phyloP scores from a whole-genome alignment of 208 protist species.

The Entamoeba invadens region DNA sequence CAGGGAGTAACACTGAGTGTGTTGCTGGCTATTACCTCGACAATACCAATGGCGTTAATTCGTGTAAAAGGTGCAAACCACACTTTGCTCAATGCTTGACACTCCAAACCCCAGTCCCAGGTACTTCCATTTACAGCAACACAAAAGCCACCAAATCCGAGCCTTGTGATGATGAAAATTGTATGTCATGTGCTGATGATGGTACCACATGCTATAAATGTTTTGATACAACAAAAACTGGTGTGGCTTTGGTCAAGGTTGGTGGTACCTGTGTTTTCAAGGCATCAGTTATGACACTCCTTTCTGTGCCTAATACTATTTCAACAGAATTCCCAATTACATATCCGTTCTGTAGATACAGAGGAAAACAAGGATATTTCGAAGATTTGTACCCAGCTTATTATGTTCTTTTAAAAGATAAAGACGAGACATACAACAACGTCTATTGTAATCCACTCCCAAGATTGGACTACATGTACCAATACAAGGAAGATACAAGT shows the following conservation, averaged over 20 bases:
- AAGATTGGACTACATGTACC: neutral
- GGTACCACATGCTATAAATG: neutral
- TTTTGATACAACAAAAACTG: too few species aligned
- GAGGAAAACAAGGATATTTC: neutral
- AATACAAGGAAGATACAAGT: neutral
- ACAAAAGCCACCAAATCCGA: neutral
- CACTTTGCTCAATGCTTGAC: neutral
- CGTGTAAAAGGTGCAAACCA: neutral
- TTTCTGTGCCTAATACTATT: neutral
- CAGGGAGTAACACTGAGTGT: neutral
- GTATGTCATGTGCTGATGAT: neutral
- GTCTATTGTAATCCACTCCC: neutral
- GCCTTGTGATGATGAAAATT: neutral
- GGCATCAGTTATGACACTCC: neutral
- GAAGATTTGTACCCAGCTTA: neutral
- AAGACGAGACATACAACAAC: neutral
- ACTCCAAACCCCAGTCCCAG: neutral
- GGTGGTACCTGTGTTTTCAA: neutral
- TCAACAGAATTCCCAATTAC: too few species aligned
- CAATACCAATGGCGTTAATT: neutral
- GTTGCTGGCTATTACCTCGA: neutral
- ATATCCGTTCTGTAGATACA: neutral
- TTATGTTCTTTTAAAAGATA: too few species aligned
- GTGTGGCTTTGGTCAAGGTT: neutral
- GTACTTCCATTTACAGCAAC: neutral